Conservation (phyloP, 495 filamentous ascomycete species). For the Podospora pseudopauciseta region DNA sequence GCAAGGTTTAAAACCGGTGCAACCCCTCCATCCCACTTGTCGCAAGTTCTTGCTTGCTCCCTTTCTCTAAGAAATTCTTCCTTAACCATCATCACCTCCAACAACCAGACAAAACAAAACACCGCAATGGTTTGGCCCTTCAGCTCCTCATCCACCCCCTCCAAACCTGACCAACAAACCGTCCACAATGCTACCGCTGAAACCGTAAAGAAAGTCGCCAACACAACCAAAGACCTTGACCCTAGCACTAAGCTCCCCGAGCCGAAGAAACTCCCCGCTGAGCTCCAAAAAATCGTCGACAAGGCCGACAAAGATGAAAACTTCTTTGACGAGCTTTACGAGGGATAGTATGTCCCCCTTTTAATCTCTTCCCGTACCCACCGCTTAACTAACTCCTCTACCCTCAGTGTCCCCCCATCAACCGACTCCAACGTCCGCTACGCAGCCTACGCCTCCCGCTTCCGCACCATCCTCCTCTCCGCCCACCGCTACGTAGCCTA, state of each 20-base stretch:
- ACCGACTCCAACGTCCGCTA: slow-evolving; percentile 85
- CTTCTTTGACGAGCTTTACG: slow-evolving; percentile 72
- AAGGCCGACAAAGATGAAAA: slow-evolving; percentile 66
- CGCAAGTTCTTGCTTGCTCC: background rate
- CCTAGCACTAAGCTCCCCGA: slow-evolving; percentile 47
- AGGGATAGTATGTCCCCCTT: slow-evolving; percentile 66
- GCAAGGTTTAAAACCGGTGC: background rate
- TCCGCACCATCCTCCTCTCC: slow-evolving; percentile 83
- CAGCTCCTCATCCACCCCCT: slow-evolving; percentile 30
- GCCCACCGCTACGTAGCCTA: slow-evolving; percentile 97
- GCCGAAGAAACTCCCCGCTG: slow-evolving; percentile 60
- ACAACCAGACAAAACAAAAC: background rate
- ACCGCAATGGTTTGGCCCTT: slow-evolving; percentile 38
- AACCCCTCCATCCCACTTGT: background rate
- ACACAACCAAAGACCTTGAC: background rate
- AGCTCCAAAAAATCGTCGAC: slow-evolving; percentile 66
- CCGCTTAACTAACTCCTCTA: slow-evolving; percentile 1
- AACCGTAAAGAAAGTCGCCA: slow-evolving; percentile 23
- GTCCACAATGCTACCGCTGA: slow-evolving; percentile 25
- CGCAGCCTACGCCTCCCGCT: slow-evolving; percentile 82
- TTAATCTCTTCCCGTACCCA: background rate
- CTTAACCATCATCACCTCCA: background rate
- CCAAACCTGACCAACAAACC: slow-evolving; percentile 13
- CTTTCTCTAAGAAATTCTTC: background rate
- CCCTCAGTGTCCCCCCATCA: slow-evolving; percentile 64